Base-by-base conservation (phyloP, 129 eudicot species). In the Artemisia annua region DNA sequence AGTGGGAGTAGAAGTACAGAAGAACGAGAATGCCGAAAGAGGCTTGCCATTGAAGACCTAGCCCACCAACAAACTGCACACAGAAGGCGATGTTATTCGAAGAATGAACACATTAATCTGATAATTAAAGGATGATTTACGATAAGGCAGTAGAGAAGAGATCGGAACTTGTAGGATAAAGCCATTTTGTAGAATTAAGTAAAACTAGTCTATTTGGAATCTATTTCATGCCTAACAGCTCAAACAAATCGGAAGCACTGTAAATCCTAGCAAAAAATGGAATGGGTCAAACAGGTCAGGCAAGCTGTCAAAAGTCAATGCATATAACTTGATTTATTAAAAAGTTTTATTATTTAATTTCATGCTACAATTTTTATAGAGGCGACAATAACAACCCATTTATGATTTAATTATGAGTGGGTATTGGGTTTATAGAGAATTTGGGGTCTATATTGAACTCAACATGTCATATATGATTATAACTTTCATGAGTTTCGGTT, bases 1-100 rank as follows among this genome's bases (percentile, higher is more conserved):
- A 94, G 85, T 94, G 99, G 63, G 96, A 87, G 58, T 90, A 94
- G 91, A 90, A 94, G 79, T 94, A 94, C 7, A 94, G 91, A 63
- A 94, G 97, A 50, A 94, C 97, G 44, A 88, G 92, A 48, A 93
- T 93, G 77, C 96, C 97, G 48, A 93, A 93, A 35, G 97, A 93
- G 0, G 87, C 85, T 63, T 93, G 98, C 98, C 98, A 93, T 50
- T 92, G 86, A 18, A 93, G 97, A 60, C 98, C 98, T 64, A 93
- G 75, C 58, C 98, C 98, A 44, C 98, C 98, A 75, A 93, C 97
- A 81, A 93, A 84, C 98, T 93, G 97, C 86, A 79, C 30, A 68
- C 4, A 72, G 56, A 44, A 60, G 7, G 14, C 50, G 7, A 75
- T 6, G 50, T 24, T 75, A 30, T 30, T 30, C 4, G 35, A 6